Evolutionary conservation across 805 yeast species (phyloP), one percentile per base, ranked within the genome.

Genomic region (Nakazawaea molendinolei): DNA sequence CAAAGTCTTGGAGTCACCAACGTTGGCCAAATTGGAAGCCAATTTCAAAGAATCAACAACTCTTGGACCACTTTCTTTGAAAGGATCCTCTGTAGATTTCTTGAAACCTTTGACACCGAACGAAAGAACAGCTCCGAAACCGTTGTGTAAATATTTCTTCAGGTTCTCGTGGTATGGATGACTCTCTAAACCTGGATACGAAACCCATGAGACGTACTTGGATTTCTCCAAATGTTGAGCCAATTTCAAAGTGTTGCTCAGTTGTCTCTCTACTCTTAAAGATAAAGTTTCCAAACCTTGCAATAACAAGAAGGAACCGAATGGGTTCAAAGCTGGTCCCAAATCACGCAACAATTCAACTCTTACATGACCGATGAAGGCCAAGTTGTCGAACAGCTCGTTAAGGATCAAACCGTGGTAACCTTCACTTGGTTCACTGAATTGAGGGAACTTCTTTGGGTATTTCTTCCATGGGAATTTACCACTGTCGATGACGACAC

Each of bases 241-340:
- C 44, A 90, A 71, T 48, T 75, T 75, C 48, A 85, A 63, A 17
- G 97, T 83, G 58, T 92, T 90, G 46, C 71, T 60, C 42, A 81
- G 85, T 54, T 89, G 95, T 70, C 97, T 80, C 58, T 90, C 96
- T 40, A 85, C 92, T 61, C 98, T 80, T 53, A 92, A 68, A 12
- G 96, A 86, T 51, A 90, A 71, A 15, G 97, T 90, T 65, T 92
- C 97, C 46, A 90, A 71, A 56, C 98, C 98, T 63, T 86, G 95
- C 39, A 89, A 61, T 44, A 86, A 65, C 55, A 85, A 67, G 73
- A 90, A 90, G 2, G 95, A 68, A 33, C 79, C 94, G 55, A 90
- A 86, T 43, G 98, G 97, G 58, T 77, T 84, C 56, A 84, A 68
- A 36, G 84, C 61, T 46, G 97, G 90, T 49, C 98, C 98, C 44